Percentiles rank a stretch among this genome's conserved stretches.
These are phyloP conservation scores for Schrenkiella parvula DNA, from an alignment of 345 rosid species.

Conservation along the genomic window DNA sequence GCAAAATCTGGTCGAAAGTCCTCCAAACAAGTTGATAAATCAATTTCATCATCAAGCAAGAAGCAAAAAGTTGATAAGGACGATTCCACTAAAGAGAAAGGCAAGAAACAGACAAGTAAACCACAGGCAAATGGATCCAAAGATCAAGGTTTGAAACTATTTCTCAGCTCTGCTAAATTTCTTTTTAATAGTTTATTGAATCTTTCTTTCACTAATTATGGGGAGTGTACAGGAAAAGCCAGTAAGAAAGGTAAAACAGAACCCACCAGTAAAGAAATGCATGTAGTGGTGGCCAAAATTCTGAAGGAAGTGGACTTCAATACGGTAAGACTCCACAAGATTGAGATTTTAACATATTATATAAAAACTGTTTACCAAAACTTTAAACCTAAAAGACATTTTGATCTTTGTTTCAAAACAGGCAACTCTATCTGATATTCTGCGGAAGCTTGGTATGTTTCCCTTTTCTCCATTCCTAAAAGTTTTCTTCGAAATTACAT, in stretches of 20 bases:
- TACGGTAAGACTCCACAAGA: conserved; percentile 50
- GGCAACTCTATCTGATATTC: conserved; percentile 95
- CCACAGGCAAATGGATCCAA: conserved; percentile 47
- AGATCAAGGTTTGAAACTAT: conserved; percentile 52
- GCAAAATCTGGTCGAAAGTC: conserved; percentile 41
- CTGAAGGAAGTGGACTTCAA: conserved; percentile 95
- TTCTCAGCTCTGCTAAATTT: not conserved
- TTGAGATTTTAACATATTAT: not conserved
- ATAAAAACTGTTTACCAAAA: not conserved
- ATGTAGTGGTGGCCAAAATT: conserved; percentile 67
- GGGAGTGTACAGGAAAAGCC: conserved; percentile 51
- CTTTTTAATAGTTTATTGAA: not conserved
- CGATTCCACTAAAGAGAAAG: conserved; percentile 32
- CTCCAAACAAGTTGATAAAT: conserved; percentile 42
- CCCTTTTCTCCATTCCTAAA: not conserved
- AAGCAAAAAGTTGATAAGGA: conserved; percentile 22
- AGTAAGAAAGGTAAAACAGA: conserved; percentile 53
- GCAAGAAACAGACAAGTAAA: conserved; percentile 57
- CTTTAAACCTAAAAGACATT: not conserved
- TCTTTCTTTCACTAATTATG: not conserved
- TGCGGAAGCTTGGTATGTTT: conserved; percentile 66
- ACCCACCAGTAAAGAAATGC: conserved; percentile 82
- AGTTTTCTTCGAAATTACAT: not conserved
- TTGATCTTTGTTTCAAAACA: conserved; percentile 36
- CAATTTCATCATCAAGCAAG: conserved; percentile 39